Conservation (phyloP, 352 stramenopile genomes). For the Saprolegnia diclina region DNA sequence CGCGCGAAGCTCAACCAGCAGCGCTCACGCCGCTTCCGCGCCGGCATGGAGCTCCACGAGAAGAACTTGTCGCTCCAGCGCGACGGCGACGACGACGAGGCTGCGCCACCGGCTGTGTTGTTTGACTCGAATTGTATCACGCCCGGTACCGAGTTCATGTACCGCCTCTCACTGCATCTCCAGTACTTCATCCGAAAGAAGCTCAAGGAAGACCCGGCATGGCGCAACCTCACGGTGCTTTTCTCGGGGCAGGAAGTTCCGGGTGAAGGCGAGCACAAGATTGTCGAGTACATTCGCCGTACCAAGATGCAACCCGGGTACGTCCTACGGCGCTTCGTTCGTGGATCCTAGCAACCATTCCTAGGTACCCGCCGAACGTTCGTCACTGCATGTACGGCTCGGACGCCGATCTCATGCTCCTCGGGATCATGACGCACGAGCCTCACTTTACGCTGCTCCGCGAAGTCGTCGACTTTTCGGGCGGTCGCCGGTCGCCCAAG, state of each 20-base stretch:
- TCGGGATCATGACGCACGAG: slow-evolving; percentile 97
- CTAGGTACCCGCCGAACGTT: slow-evolving; percentile 89
- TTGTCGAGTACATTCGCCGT: slow-evolving; percentile 97
- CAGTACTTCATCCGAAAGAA: slow-evolving; percentile 95
- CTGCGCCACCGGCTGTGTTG: slow-evolving; percentile 39
- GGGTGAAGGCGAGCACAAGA: slow-evolving; percentile 99
- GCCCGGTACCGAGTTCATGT: slow-evolving; percentile 99
- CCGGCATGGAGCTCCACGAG: slow-evolving; percentile 70
- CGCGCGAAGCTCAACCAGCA: slow-evolving; percentile 99
- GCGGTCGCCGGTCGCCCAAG: slow-evolving; percentile 37
- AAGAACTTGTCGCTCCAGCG: slow-evolving; percentile 67
- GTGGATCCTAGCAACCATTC: neutral
- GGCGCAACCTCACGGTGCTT: slow-evolving; percentile 93
- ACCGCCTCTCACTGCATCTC: slow-evolving; percentile 86
- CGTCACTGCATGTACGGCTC: slow-evolving; percentile 98
- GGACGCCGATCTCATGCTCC: slow-evolving; percentile 99
- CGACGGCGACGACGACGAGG: slow-evolving; percentile 49
- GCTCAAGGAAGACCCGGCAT: slow-evolving; percentile 94
- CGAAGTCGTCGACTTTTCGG: slow-evolving; percentile 95
- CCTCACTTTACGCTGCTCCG: slow-evolving; percentile 97
- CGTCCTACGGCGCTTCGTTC: neutral
- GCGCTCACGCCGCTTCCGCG: slow-evolving; percentile 92
- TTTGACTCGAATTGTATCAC: slow-evolving; percentile 99
- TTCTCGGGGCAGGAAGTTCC: slow-evolving; percentile 97
- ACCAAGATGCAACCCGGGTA: slow-evolving; percentile 79